Base-by-base conservation (phyloP, 2,329 filamentous ascomycete genomes). In the Aspergillus aculeatus region DNA sequence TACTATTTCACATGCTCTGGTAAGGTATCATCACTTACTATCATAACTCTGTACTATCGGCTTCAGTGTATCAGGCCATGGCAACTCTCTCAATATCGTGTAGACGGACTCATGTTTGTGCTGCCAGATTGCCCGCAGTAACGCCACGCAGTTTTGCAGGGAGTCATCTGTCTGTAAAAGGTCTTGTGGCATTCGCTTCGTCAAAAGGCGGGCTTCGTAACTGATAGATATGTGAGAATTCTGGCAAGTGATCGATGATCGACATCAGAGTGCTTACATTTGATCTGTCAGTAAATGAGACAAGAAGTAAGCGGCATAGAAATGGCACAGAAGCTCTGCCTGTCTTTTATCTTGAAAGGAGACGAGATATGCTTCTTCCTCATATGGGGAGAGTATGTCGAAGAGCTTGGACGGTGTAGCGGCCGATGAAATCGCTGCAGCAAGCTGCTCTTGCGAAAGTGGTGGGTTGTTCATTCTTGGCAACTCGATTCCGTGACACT, bases 51-150 rank as follows among this genome's bases (percentile, higher is more conserved):
- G 64, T 14, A 75, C 71, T 52, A 77, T 50, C 19, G 67, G 65
- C 52, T 71, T 67, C 11, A 76, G 62, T 26, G 57, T 51, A 10
- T 73, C 68, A 41, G 73, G 69, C 76, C 76, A 78, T 50, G 69
- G 67, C 19, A 70, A 54, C 29, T 66, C 65, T 55, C 74, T 67
- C 16, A 78, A 64, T 23, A 72, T 66, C 50, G 64, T 64, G 56
- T 77, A 78, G n/a, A 77, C 70, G 50, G 71, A 64, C 16, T 65
- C 66, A 59, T 77, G 68, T 55, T 74, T 68, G 49, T 69, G 70
- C 50, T 77, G 75, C 74, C 74, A 78, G 29, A 77, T 66, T 5
- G 75, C 76, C 41, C 69, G 73, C 29, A 78, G 58, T 19, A 78
- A 62, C 6, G 63, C 65, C n/a, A 75, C 56, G 47, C 73, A 74